Base-by-base conservation (phyloP, 352 stramenopile species). In the Phytophthora vignae region DNA sequence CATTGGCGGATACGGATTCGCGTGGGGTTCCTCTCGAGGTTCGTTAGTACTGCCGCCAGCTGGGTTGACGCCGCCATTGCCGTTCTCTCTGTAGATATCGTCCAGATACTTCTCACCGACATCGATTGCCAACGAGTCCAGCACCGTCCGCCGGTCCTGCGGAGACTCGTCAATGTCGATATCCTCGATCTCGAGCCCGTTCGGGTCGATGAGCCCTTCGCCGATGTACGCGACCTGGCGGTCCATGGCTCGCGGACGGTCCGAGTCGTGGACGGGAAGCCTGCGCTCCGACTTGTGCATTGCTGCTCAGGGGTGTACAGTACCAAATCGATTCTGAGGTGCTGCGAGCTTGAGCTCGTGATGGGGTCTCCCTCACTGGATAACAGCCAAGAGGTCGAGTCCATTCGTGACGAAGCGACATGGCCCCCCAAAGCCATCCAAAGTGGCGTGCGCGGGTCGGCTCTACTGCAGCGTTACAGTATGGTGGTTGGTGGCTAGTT, bases 51-150 rank as follows among this genome's bases (percentile, higher is more conserved):
- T 22, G 7, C 6, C 42, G 21, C 42, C 42, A 17, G 15, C 42
- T 10, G 42, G 29, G 27, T 60, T 25, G 21, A 53, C 36, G 31
- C 19, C 52, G 49, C 31, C 46, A 38, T 38, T 71, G n/a, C 76
- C 69, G n/a, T 91, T 78, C 2, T 90, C 84, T 40, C 77, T 73
- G 68, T 91, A 90, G 25, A 91, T 76, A 54, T 79, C 77, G 33
- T 91, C 76, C 5, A 91, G 56, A 57, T 91, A 92, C 21, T 79
- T 74, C 57, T 92, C 84, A 22, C 77, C 79, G 14, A 87, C 61
- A 36, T 90, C 84, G 33, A 69, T 86, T 4, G 82, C 84, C 2
- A 90, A 57, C 33, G 85, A 82, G 57, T 92, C 84, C 19, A 90
- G 73, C 7, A 90, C 60, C 10, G 58, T 50, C 7, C 63, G 55